A percentile compares a stretch with the other conserved stretches of the same genome.
Evolutionary conservation across 2,329 filamentous ascomycete genomes (phyloP).

Genomic region (Fusarium redolens): DNA sequence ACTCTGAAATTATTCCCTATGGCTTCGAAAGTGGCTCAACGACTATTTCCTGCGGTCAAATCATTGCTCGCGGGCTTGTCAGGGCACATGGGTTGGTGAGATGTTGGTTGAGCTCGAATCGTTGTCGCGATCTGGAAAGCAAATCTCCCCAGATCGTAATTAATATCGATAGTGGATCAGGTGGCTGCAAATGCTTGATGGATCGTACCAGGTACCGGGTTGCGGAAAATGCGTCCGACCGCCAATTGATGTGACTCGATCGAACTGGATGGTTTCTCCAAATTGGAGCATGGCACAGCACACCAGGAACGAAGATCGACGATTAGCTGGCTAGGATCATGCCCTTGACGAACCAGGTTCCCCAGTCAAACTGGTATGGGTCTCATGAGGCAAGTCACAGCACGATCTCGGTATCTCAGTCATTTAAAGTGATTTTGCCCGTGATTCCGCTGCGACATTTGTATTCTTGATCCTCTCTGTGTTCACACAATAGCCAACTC

Average conservation of each 20-base stretch:
- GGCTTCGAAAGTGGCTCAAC: background rate
- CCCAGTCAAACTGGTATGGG: slow-evolving; percentile 8
- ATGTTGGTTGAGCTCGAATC: slow-evolving; percentile 19
- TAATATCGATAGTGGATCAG: slow-evolving; percentile 43
- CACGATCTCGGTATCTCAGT: background rate
- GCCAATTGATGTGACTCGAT: slow-evolving; percentile 7
- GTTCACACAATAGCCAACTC: background rate
- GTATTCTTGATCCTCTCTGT: background rate
- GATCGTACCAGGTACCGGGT: slow-evolving; percentile 35
- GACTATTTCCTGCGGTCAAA: background rate
- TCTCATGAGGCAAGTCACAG: background rate
- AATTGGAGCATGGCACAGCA: slow-evolving; percentile 5
- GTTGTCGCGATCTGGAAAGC: slow-evolving; percentile 28
- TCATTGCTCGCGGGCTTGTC: background rate
- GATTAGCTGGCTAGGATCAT: slow-evolving; percentile 2
- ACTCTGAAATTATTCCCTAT: slow-evolving; percentile 3
- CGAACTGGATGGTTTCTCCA: slow-evolving; percentile 16
- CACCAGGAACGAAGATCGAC: slow-evolving; percentile 19
- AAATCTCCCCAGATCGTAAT: slow-evolving; percentile 36
- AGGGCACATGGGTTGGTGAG: background rate
- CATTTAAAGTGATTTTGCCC: background rate
- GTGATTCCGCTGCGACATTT: background rate
- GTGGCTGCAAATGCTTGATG: slow-evolving; percentile 32
- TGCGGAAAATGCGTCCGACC: slow-evolving; percentile 14
- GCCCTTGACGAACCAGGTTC: slow-evolving; percentile 6